Conservation (phyloP, 441 rosid genomes). For the Mallotus repandus region DNA sequence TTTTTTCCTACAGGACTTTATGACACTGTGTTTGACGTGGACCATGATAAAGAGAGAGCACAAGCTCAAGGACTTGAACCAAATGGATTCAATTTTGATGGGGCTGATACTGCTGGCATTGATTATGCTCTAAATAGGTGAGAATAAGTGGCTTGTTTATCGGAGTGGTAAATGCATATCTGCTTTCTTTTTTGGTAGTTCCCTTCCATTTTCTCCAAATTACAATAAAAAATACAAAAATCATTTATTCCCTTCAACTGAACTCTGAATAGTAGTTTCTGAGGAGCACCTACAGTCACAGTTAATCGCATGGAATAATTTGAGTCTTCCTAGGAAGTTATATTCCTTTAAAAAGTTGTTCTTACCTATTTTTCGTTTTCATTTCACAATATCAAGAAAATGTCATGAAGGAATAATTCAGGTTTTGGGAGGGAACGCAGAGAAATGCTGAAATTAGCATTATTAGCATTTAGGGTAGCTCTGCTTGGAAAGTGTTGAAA, state of each 20-base stretch:
- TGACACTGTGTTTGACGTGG: slow-evolving; percentile 95
- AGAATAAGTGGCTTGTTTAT: slow-evolving; percentile 3
- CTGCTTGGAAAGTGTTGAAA: not conserved
- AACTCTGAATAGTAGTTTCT: not conserved
- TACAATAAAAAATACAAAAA: not conserved
- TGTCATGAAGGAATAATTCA: too few species aligned
- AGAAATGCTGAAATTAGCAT: not conserved
- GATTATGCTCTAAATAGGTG: slow-evolving; percentile 92
- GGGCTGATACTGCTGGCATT: slow-evolving; percentile 79
- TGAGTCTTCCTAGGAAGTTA: not conserved
- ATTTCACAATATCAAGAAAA: not conserved
- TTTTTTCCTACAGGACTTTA: slow-evolving; percentile 58
- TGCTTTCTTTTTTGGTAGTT: not conserved
- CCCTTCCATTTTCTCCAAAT: not conserved
- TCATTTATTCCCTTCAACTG: not conserved
- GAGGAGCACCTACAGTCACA: not conserved
- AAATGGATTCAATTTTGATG: slow-evolving; percentile 89
- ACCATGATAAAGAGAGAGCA: slow-evolving; percentile 86
- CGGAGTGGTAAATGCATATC: not conserved
- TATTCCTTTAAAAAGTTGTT: not conserved
- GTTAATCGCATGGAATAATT: not conserved
- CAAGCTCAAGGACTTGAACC: slow-evolving; percentile 78
- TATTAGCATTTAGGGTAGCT: not conserved
- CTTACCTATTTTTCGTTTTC: not conserved
- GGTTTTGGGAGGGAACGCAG: too few species aligned